Base-by-base conservation (phyloP, 768 basidiomycete species). In the Jaapia argillacea region DNA sequence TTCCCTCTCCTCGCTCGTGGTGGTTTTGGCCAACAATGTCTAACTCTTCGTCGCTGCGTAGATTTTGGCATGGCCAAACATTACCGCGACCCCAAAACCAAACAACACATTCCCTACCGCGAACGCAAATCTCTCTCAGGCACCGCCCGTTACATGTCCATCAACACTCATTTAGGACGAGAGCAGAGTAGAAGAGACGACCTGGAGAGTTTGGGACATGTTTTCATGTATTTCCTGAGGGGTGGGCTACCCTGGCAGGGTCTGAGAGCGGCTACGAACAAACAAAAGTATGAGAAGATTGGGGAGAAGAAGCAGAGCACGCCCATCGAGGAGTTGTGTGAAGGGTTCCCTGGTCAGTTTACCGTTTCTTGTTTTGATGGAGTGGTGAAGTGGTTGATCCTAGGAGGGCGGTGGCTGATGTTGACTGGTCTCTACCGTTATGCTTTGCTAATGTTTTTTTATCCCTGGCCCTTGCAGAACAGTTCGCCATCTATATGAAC, bases 11-110 rank as follows among this genome's bases (percentile, higher is more conserved):
- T n/a, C n/a, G n/a, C n/a, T n/a, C n/a, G n/a, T n/a, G n/a, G n/a
- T n/a, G n/a, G n/a, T n/a, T n/a, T n/a, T n/a, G n/a, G n/a, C n/a
- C n/a, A n/a, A n/a, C n/a, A n/a, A n/a, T n/a, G n/a, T n/a, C n/a
- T n/a, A n/a, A n/a, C n/a, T n/a, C n/a, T n/a, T n/a, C n/a, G n/a
- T n/a, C n/a, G n/a, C n/a, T 24, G 26, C 62, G 13, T 64, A 85
- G 94, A 99, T 60, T 97, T 99, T 58, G 94, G 94, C 48, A 98
- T 98, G 96, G 94, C 94, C 41, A 99, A 99, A 65, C 92, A 97
- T 64, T 98, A 97, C 61, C 81, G 96, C 44, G 96, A 99, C 63
- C 94, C 94, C 0, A 97, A 94, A 67, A 91, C 90, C 14, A 96
- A 91, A 60, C 79, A 87, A 45, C 94, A 99, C 64, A 99, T 99